A percentile compares a stretch with the other conserved stretches of the same genome.
phyloP scores from a whole-genome alignment of 495 filamentous ascomycete species.

The Penicilliopsis zonata region DNA sequence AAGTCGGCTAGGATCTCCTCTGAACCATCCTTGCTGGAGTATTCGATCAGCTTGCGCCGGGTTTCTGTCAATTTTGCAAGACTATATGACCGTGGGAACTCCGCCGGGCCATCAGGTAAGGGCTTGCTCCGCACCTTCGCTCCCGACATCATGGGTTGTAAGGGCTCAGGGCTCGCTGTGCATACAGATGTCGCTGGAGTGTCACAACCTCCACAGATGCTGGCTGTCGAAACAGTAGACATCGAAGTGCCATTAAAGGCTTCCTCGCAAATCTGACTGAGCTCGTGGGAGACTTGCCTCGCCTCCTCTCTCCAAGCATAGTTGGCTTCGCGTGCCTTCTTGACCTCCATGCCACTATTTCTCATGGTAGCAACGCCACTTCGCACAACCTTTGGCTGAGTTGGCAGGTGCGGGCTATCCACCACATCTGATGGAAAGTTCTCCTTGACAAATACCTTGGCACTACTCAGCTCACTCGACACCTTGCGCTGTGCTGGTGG shows the following conservation, averaged over 20 bases:
- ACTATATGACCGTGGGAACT: slow-evolving; percentile 28
- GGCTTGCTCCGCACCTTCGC: slow-evolving; percentile 1
- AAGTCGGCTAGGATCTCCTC: slow-evolving; percentile 34
- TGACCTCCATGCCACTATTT: slow-evolving; percentile 14
- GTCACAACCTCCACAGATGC: slow-evolving; percentile 28
- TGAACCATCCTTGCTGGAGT: slow-evolving; percentile 24
- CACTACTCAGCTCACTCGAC: slow-evolving; percentile 16
- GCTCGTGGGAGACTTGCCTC: slow-evolving; percentile 52
- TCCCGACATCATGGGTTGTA: slow-evolving; percentile 8
- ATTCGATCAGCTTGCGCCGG: slow-evolving; percentile 40
- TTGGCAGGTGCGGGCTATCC: slow-evolving; percentile 27
- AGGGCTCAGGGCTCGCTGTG: slow-evolving; percentile 16
- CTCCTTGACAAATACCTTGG: slow-evolving; percentile 12
- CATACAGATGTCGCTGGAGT: slow-evolving; percentile 44
- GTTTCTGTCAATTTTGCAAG: slow-evolving; percentile 43
- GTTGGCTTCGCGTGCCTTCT: slow-evolving; percentile 29
- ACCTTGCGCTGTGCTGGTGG: no score
- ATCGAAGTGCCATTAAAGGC: slow-evolving; percentile 69
- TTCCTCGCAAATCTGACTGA: slow-evolving; percentile 60
- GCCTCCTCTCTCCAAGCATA: slow-evolving; percentile 49
- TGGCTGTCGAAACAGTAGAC: slow-evolving; percentile 32
- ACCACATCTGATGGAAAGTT: slow-evolving; percentile 10
- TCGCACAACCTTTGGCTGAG: slow-evolving; percentile 28
- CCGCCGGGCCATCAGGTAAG: slow-evolving; percentile 1
- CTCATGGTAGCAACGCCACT: slow-evolving; percentile 2